phyloP scores from a whole-genome alignment of 2,329 filamentous ascomycete species.

The Tolypocladium tropicale region DNA sequence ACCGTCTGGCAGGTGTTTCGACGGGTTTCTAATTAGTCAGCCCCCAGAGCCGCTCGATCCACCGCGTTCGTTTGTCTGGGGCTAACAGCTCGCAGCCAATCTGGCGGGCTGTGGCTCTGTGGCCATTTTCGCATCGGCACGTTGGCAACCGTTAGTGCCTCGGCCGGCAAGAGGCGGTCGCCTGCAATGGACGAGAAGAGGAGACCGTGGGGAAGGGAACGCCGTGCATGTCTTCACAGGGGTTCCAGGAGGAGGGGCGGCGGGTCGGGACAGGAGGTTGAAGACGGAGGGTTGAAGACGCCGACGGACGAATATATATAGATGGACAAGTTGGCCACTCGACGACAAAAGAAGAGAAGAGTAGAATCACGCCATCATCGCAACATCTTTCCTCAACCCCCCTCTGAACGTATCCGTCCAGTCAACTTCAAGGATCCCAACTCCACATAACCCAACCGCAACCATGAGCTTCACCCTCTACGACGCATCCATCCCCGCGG shows the following conservation, averaged over 20 bases:
- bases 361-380: neutral
- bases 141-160: neutral
- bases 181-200: neutral
- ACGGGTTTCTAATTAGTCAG: neutral
- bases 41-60: neutral
- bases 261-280: neutral
- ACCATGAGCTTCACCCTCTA: conserved; percentile 31
- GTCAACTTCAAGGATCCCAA: no score
- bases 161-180: neutral
- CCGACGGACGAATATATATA: neutral
- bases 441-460: neutral
- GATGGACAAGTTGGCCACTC: neutral
- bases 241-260: neutral
- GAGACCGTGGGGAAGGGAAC: neutral
- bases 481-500: conserved; percentile 24
- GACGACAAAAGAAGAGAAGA: neutral
- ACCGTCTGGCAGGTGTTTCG: neutral
- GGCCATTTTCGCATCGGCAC: neutral
- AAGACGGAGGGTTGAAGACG: neutral
- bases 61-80: neutral
- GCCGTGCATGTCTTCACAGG: neutral
- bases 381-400: neutral
- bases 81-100: no score
- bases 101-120: neutral
- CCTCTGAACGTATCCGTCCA: neutral